Conservation (phyloP, 306 rosid species). For the Pyrus communis region DNA sequence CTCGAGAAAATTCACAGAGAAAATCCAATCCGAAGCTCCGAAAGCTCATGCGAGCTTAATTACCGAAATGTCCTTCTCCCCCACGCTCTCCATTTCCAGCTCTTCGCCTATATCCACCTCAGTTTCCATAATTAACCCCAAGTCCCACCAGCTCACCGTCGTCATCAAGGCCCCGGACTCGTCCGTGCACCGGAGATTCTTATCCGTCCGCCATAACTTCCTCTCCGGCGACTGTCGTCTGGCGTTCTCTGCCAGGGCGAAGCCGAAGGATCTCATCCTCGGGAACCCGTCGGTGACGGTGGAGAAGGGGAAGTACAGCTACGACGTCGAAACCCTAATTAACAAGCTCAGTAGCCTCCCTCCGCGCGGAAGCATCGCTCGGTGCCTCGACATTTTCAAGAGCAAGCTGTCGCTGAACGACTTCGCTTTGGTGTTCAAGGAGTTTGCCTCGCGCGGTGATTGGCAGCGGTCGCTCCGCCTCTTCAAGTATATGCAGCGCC, state of each 20-base stretch:
- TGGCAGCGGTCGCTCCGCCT: constrained; percentile 89
- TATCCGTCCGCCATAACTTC: constrained; percentile 10
- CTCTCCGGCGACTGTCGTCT: constrained; percentile 15
- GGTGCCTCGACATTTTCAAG: constrained; percentile 83
- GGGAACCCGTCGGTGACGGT: constrained; percentile 72
- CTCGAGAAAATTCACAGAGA: constrained; percentile 1
- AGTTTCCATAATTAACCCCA: constrained; percentile 25
- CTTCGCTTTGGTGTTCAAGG: constrained; percentile 89
- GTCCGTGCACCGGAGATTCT: constrained; percentile 1
- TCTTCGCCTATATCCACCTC: constrained; percentile 35
- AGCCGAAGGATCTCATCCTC: constrained; percentile 54
- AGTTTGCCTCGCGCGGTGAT: constrained; percentile 85
- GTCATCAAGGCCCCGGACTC: constrained; percentile 4
- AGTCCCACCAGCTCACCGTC: constrained; percentile 23
- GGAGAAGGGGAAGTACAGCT: constrained; percentile 87
- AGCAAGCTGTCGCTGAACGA: constrained; percentile 85
- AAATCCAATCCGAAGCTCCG: neutral
- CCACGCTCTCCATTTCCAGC: constrained; percentile 39
- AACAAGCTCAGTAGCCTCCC: constrained; percentile 82
- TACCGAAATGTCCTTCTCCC: constrained; percentile 44
- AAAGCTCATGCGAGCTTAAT: constrained; percentile 27
- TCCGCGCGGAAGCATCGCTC: constrained; percentile 97
- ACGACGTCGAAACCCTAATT: constrained; percentile 85
- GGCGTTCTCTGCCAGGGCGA: constrained; percentile 31
- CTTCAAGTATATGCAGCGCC: constrained; percentile 93